phyloP scores from a whole-genome alignment of 2,329 filamentous ascomycete species.

The Triangularia setosa region DNA sequence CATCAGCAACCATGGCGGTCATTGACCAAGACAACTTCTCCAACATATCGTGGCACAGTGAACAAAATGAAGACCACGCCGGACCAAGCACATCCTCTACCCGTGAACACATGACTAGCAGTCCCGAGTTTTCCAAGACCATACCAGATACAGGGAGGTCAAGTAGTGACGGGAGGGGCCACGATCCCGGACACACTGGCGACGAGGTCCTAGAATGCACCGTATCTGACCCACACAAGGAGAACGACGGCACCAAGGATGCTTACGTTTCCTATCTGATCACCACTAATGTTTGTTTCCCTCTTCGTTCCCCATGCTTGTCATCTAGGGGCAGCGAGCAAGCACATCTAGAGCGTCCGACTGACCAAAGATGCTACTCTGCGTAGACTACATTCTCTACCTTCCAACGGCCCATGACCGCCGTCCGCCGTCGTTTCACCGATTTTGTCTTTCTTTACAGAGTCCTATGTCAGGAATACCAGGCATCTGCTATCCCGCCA shows the following conservation, averaged over 20 bases:
- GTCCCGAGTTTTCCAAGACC: conserved; percentile 37
- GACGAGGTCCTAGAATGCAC: conserved; percentile 76
- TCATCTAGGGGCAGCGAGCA: not conserved
- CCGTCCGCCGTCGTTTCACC: conserved; percentile 86
- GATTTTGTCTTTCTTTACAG: conserved; percentile 98
- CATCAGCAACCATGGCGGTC: conserved; percentile 38
- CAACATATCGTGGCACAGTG: conserved; percentile 73
- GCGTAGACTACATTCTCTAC: conserved; percentile 84
- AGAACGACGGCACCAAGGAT: conserved; percentile 95
- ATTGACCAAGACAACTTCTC: conserved; percentile 70
- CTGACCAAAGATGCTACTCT: not conserved
- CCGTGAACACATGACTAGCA: conserved; percentile 27
- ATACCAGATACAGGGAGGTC: conserved; percentile 38
- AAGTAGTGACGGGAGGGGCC: conserved; percentile 45
- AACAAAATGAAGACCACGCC: conserved; percentile 45
- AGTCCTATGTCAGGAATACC: conserved; percentile 80
- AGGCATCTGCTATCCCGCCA: conserved; percentile 87
- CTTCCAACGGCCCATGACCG: conserved; percentile 77
- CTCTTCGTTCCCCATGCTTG: not conserved
- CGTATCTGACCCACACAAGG: conserved; percentile 82
- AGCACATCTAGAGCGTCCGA: conserved; percentile 6
- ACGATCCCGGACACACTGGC: conserved; percentile 59
- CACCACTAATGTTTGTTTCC: conserved; percentile 68
- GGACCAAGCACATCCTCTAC: conserved; percentile 24
- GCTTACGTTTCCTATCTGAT: conserved; percentile 95